A percentile compares a stretch with the other conserved stretches of the same genome.
phyloP scores from a whole-genome alignment of 75 land plant genomes.

The Pinus tabuliformis region DNA sequence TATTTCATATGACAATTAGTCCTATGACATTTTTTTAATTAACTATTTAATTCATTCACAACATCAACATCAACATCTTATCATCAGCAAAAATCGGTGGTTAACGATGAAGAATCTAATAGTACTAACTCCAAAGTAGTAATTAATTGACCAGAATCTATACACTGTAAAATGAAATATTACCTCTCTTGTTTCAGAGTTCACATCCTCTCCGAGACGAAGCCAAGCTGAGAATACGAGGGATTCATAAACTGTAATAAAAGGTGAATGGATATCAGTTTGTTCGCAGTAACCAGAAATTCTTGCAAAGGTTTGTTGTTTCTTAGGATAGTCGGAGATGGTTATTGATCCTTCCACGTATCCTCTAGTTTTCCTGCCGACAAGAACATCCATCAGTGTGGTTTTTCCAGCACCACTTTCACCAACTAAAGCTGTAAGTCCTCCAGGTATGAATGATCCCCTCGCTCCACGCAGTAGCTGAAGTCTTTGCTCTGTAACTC shows the following conservation, averaged over 20 bases:
- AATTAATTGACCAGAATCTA: neutral
- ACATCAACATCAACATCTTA: too few relatives aligned
- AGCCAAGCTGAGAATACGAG: conserved; percentile 39
- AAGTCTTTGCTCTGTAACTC: conserved; percentile 12
- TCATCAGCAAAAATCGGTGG: neutral
- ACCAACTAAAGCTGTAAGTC: conserved; percentile 33
- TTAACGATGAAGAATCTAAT: neutral
- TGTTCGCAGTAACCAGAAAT: conserved; percentile 40
- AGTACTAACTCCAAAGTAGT: too few relatives aligned
- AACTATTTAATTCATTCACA: conserved; percentile 12
- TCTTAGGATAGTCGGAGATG: conserved; percentile 30
- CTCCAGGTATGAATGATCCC: conserved; percentile 30
- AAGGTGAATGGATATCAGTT: conserved; percentile 32
- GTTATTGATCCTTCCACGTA: conserved; percentile 36
- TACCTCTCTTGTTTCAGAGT: conserved; percentile 17
- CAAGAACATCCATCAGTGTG: conserved; percentile 41
- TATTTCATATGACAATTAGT: too few relatives aligned
- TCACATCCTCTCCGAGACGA: conserved; percentile 18
- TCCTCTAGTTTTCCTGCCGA: conserved; percentile 13
- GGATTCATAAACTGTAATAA: conserved; percentile 34
- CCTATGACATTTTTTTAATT: too few relatives aligned
- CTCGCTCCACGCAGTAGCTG: conserved; percentile 20
- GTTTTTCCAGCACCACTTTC: conserved; percentile 43
- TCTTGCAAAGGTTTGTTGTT: conserved; percentile 30
- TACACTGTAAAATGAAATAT: neutral